Percentiles rank a stretch among this genome's conserved stretches.
Conservation (phyloP, 1,284 basidiomycete species). For the Spongiforma sp. region DNA sequence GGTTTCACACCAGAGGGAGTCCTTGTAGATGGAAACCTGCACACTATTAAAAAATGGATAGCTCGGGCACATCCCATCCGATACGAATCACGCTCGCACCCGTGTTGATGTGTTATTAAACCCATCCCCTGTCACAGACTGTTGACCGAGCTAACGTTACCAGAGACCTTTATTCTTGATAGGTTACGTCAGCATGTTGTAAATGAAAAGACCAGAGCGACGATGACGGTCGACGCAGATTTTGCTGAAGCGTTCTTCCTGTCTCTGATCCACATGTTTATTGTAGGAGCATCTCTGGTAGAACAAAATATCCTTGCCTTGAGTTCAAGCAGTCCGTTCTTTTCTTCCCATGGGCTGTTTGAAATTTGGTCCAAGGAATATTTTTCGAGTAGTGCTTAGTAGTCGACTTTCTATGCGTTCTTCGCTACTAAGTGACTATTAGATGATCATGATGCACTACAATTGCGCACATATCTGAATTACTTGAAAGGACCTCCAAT, state of each 20-base stretch:
- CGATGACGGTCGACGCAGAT: constrained; percentile 68
- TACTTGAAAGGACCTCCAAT: too few relatives aligned
- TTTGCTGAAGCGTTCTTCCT: constrained; percentile 52
- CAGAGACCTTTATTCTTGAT: too few relatives aligned
- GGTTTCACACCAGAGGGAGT: constrained; percentile 29
- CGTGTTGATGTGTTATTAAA: too few relatives aligned
- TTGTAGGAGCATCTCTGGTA: constrained; percentile 63
- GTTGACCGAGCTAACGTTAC: constrained; percentile 81
- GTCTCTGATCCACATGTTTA: constrained; percentile 67
- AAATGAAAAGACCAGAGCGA: constrained; percentile 58
- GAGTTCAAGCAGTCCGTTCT: constrained; percentile 73
- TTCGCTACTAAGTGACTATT: too few relatives aligned
- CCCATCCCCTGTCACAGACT: too few relatives aligned
- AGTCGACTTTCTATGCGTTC: too few relatives aligned
- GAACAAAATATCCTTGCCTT: constrained; percentile 68
- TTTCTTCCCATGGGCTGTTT: constrained; percentile 58
- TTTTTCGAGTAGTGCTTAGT: too few relatives aligned
- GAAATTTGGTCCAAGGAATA: constrained; percentile 84
- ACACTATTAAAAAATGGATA: constrained; percentile 67
- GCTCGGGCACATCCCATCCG: too few relatives aligned
- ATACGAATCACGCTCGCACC: too few relatives aligned
- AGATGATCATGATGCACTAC: too few relatives aligned
- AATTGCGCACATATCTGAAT: too few relatives aligned
- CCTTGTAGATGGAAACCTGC: background rate
- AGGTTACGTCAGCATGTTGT: too few relatives aligned